Conservation (phyloP, 768 basidiomycete species). For the Solioccasus polychromus region DNA sequence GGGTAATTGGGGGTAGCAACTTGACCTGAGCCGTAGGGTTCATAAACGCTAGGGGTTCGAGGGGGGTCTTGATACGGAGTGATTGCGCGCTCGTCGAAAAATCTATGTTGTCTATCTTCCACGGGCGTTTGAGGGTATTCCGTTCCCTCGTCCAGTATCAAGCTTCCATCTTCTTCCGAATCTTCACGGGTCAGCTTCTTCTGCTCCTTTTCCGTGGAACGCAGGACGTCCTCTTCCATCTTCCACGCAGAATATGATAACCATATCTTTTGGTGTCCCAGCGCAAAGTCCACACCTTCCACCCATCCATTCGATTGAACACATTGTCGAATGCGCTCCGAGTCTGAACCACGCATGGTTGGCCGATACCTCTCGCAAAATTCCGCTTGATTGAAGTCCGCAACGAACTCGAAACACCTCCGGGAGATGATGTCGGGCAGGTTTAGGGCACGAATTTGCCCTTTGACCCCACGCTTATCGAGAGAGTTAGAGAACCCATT, state of each 20-base stretch:
- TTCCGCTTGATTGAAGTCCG: slow-evolving; percentile 44
- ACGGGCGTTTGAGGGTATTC: slow-evolving; percentile 37
- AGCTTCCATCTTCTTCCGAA: slow-evolving; percentile 47
- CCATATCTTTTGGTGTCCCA: slow-evolving; percentile 56
- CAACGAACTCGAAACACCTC: slow-evolving; percentile 48
- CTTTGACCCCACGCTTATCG: slow-evolving; percentile 60
- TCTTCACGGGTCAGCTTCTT: slow-evolving; percentile 39
- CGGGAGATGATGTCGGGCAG: slow-evolving; percentile 52
- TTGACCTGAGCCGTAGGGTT: slow-evolving; percentile 22
- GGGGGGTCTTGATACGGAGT: slow-evolving; percentile 31
- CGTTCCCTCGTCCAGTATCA: slow-evolving; percentile 36
- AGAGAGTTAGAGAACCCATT: slow-evolving; percentile 60
- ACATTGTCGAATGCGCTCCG: slow-evolving; percentile 49
- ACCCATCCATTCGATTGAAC: slow-evolving; percentile 50
- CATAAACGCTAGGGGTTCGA: slow-evolving; percentile 27
- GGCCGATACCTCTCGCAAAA: slow-evolving; percentile 56
- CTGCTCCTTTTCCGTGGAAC: slow-evolving; percentile 49
- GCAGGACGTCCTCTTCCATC: slow-evolving; percentile 53
- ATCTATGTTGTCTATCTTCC: slow-evolving; percentile 30
- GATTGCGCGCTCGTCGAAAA: slow-evolving; percentile 30
- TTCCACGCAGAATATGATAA: slow-evolving; percentile 57
- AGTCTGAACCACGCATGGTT: slow-evolving; percentile 45
- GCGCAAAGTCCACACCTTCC: slow-evolving; percentile 51
- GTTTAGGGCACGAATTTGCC: slow-evolving; percentile 51
- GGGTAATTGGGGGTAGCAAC: slow-evolving; percentile 22